Conservation (phyloP, 1,139 yeast genomes). For the Candida sp. region DNA sequence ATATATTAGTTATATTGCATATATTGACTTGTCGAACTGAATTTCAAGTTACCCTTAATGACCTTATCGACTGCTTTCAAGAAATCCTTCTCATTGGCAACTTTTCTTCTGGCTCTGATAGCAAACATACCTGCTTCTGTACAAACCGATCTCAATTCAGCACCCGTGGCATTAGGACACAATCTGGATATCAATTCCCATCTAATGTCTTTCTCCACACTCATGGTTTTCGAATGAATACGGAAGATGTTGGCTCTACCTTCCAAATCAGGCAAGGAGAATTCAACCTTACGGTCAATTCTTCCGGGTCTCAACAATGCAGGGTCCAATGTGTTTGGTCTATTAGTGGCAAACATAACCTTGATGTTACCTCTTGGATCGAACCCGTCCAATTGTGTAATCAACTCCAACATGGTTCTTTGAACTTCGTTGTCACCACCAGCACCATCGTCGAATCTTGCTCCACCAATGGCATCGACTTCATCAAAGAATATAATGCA, state of each 20-base stretch:
- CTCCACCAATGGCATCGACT: conserved; percentile 99
- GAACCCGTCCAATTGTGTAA: conserved; percentile 97
- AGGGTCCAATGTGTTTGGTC: conserved; percentile 98
- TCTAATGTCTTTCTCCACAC: conserved; percentile 95
- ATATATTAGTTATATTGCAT: conserved; percentile 83
- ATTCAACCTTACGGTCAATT: conserved; percentile 97
- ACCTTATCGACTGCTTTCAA: conserved; percentile 98
- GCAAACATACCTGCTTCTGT: conserved; percentile 99
- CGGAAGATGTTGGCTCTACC: conserved; percentile 98
- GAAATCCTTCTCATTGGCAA: conserved; percentile 97
- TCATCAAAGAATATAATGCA: conserved; percentile 97
- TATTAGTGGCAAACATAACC: conserved; percentile 98
- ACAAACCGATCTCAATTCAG: conserved; percentile 95
- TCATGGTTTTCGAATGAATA: conserved; percentile 97
- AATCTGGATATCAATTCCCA: conserved; percentile 98
- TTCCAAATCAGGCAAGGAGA: conserved; percentile 93
- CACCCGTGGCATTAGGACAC: conserved; percentile 99
- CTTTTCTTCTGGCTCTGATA: conserved; percentile 96
- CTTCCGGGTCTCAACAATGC: conserved; percentile 98
- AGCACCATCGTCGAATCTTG: conserved; percentile 98
- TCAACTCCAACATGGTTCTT: conserved; percentile 97
- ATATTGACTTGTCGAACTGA: conserved; percentile 95
- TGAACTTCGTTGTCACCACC: conserved; percentile 99
- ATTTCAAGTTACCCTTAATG: conserved; percentile 97
- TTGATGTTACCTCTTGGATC: conserved; percentile 98